Base-by-base conservation (phyloP, 73 alveolate species). In the Tetrahymena malaccensis region DNA sequence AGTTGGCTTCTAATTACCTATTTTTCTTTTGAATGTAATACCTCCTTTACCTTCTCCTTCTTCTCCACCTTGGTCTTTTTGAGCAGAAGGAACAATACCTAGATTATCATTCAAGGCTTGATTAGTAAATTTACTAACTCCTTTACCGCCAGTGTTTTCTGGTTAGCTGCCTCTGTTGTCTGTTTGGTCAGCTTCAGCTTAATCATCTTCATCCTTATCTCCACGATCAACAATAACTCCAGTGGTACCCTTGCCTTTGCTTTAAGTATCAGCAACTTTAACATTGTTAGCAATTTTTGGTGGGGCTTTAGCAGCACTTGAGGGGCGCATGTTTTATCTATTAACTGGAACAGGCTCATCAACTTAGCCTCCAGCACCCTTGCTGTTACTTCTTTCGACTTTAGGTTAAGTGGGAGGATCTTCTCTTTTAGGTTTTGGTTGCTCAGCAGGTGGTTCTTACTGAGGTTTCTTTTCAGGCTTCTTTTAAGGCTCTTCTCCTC, bases 371-470 rank as follows among this genome's bases (percentile, higher is more conserved):
- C 89, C 89, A 70, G 40, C 37, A 0, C 89, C 89, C 31, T 70
- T 70, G 37, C 89, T 70, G 37, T 70, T 70, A 25, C 89, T 70
- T 70, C 89, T 70, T 70, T 70, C 89, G 17, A 70, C 89, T 70
- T 94, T 35, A 50, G 83, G 83, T 89, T 95, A 44, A 85, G 89
- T 44, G 15, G 97, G 97, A 34, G 96, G 95, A 22, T 85, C 94
- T 94, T 96, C 94, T 17, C 22, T 58, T 94, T 93, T 94, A 40
- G 93, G 95, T 56, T 94, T 96, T n/a, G 94, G 96, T 34, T 55
- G 94, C 17, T 35, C 50, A 44, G 94, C 96, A 34, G 84, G 58
- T 95, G 57, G 56, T n/a, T 85, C 84, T 50, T 93, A 84, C 9
- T 95, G 44, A 84, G 93, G 95, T 44, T 94, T 95, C 94, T 85